Conservation (phyloP, 2,329 filamentous ascomycete species). For the Elsinoe australis region DNA sequence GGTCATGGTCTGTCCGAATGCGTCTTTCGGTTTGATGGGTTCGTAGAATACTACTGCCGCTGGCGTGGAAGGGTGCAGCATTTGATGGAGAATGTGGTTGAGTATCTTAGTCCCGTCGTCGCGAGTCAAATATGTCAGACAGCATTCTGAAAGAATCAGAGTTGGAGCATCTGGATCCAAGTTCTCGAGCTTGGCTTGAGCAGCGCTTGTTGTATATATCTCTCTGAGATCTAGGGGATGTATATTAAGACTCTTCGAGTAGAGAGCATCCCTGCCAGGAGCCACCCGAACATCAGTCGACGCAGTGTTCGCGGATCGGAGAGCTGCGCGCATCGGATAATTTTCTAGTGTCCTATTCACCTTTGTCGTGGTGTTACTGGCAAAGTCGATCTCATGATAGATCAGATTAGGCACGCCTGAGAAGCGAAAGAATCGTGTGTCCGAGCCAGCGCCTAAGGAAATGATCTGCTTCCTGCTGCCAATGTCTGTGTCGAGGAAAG, state of each 20-base stretch:
- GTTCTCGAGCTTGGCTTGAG: conserved; percentile 31
- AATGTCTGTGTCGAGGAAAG: conserved; percentile 53
- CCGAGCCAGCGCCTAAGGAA: conserved; percentile 86
- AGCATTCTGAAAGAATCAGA: conserved; percentile 87
- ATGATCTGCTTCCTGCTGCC: conserved; percentile 63
- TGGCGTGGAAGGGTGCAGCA: conserved; percentile 37
- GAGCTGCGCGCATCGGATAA: too few relatives aligned
- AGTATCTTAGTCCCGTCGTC: conserved; percentile 57
- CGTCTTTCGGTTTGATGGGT: conserved; percentile 71
- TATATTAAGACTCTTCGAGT: conserved; percentile 46
- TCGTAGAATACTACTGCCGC: conserved; percentile 74
- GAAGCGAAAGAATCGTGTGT: conserved; percentile 78
- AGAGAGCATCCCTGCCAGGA: conserved; percentile 36
- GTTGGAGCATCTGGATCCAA: conserved; percentile 60
- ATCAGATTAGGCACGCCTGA: conserved; percentile 49
- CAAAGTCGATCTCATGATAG: conserved; percentile 93
- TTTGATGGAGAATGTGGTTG: conserved; percentile 31
- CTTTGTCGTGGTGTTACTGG: conserved; percentile 62
- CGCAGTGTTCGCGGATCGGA: too few relatives aligned
- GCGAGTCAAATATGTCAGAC: conserved; percentile 76
- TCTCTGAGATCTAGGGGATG: conserved; percentile 63
- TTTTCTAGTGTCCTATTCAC: conserved; percentile 39
- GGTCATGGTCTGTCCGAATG: conserved; percentile 89
- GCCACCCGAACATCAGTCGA: too few relatives aligned
- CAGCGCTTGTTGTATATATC: conserved; percentile 30